Conservation (phyloP, 805 yeast genomes). For the Pichia kluyveri region DNA sequence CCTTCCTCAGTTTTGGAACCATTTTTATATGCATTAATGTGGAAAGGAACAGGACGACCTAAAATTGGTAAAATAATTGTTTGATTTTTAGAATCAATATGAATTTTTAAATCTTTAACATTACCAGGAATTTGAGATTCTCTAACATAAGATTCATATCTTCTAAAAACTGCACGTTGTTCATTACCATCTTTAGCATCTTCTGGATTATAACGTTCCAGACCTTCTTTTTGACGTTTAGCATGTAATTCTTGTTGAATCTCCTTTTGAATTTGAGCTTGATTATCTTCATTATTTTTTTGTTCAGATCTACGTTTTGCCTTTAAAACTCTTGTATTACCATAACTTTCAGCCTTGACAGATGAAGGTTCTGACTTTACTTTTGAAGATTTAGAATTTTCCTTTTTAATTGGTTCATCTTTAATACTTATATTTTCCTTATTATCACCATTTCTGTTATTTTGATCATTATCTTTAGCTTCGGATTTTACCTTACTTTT, state of each 20-base stretch:
- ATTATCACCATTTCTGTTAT: too few relatives aligned
- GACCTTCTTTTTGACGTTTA: slow-evolving; percentile 79
- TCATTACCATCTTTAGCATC: slow-evolving; percentile 60
- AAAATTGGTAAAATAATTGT: slow-evolving; percentile 84
- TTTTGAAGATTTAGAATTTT: background rate
- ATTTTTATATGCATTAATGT: slow-evolving; percentile 85
- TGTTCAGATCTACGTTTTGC: slow-evolving; percentile 74
- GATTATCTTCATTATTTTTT: slow-evolving; percentile 64
- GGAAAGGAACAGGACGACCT: slow-evolving; percentile 98
- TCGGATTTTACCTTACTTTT: slow-evolving; percentile 14
- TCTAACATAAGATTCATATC: slow-evolving; percentile 88
- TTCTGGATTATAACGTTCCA: slow-evolving; percentile 70
- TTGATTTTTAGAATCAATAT: slow-evolving; percentile 80
- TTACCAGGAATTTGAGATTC: slow-evolving; percentile 84
- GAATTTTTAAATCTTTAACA: slow-evolving; percentile 77
- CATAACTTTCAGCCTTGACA: slow-evolving; percentile 11
- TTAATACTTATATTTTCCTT: background rate
- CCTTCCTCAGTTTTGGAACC: slow-evolving; percentile 97
- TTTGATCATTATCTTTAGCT: background rate
- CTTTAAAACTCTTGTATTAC: slow-evolving; percentile 60
- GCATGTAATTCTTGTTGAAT: slow-evolving; percentile 79
- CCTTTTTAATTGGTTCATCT: slow-evolving; percentile 1
- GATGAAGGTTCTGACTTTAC: background rate
- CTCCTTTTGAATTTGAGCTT: slow-evolving; percentile 71
- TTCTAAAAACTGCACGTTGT: slow-evolving; percentile 68